Percentiles rank a stretch among this genome's conserved stretches.
These are phyloP conservation scores for Hymenoscyphus fructigenus DNA, from an alignment of 2,329 filamentous ascomycete species.

Conservation along the genomic window DNA sequence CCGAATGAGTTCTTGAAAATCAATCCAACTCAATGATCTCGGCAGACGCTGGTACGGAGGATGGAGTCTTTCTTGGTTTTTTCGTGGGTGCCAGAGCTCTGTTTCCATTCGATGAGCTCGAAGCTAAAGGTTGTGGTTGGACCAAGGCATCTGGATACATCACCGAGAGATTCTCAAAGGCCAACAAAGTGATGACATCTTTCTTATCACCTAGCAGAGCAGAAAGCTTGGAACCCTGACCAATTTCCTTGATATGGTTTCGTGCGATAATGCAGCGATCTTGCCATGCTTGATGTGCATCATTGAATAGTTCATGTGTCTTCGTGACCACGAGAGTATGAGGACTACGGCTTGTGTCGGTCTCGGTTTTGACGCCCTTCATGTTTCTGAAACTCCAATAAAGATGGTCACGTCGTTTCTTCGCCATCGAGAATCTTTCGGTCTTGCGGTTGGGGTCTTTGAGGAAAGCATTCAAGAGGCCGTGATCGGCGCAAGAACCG, in stretches of 20 bases:
- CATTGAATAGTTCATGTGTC: not conserved
- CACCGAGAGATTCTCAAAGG: not conserved
- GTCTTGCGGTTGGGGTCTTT: slow-evolving; percentile 5
- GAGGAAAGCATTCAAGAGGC: slow-evolving; percentile 13
- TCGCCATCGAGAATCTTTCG: slow-evolving; percentile 4
- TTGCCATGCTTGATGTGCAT: not conserved
- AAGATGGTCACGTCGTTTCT: slow-evolving; percentile 13
- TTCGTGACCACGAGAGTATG: slow-evolving; percentile 21
- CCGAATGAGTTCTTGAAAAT: too few relatives aligned
- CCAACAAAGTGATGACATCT: not conserved
- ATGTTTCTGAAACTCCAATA: not conserved
- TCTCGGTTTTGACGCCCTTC: slow-evolving; percentile 5
- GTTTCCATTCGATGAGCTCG: not conserved
- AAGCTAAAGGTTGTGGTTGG: not conserved
- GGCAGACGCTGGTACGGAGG: not conserved
- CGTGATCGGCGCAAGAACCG: slow-evolving; percentile 14
- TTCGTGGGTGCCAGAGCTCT: not conserved
- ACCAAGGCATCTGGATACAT: not conserved
- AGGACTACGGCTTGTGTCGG: slow-evolving; percentile 8
- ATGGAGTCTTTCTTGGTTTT: not conserved
- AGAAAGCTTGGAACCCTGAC: not conserved
- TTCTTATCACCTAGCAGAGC: not conserved
- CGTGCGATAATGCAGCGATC: not conserved
- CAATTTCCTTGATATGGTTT: not conserved
- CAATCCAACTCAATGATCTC: not conserved